These are phyloP conservation scores for Yamadazyma phyllophila DNA, from an alignment of 805 yeast genomes.

Conservation along the genomic window DNA sequence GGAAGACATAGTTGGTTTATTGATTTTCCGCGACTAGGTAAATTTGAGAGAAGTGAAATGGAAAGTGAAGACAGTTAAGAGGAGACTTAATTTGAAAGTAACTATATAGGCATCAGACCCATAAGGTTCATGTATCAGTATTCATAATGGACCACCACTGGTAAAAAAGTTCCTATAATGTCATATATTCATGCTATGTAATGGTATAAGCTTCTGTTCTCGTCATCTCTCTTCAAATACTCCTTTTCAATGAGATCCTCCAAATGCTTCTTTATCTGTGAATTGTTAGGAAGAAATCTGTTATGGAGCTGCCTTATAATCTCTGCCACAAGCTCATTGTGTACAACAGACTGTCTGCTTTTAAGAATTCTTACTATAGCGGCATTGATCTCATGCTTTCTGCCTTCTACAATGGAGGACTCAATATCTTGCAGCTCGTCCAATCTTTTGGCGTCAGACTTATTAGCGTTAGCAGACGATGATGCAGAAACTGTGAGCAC, in stretches of 20 bases:
- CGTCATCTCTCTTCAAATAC: constrained; percentile 69
- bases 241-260: constrained; percentile 79
- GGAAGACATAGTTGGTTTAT: constrained; percentile 23
- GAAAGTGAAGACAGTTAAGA: too few species aligned
- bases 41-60: neutral
- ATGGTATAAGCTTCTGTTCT: constrained; percentile 57
- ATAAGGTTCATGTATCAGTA: too few species aligned
- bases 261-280: constrained; percentile 66
- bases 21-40: neutral
- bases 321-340: constrained; percentile 66
- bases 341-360: constrained; percentile 57
- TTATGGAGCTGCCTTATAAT: constrained; percentile 55
- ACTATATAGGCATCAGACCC: too few species aligned
- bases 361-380: constrained; percentile 89
- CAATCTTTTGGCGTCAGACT: constrained; percentile 37
- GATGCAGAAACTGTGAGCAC: constrained; percentile 61
- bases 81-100: neutral
- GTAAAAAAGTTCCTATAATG: neutral
- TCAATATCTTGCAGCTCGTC: constrained; percentile 53
- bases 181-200: constrained; percentile 53
- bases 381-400: constrained; percentile 73
- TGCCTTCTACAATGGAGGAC: constrained; percentile 56
- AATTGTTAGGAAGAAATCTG: constrained; percentile 68
- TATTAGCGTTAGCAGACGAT: constrained; percentile 6
- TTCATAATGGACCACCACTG: too few species aligned